Percentiles rank a stretch among this genome's conserved stretches.
phyloP scores from a whole-genome alignment of 495 filamentous ascomycete genomes.

The Penicillium malachiteum region DNA sequence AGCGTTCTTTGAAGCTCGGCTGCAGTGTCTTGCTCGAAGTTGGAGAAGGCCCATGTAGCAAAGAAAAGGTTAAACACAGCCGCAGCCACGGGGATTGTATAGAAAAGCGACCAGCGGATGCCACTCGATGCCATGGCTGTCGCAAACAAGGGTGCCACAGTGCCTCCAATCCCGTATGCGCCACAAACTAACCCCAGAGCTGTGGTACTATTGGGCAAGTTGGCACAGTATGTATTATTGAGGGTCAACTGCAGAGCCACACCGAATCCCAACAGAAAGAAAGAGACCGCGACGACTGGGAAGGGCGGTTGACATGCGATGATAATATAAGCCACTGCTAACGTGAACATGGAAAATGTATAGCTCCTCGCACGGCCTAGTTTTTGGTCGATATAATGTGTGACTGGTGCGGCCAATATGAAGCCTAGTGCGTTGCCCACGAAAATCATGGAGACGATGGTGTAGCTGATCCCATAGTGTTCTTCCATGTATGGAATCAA shows the following conservation, averaged over 20 bases:
- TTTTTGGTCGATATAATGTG: constrained; percentile 44
- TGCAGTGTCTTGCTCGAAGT: constrained; percentile 53
- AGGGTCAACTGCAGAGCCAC: constrained; percentile 66
- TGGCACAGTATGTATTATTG: constrained; percentile 73
- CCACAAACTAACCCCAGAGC: constrained; percentile 67
- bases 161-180: constrained; percentile 71
- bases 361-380: constrained; percentile 65
- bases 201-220: constrained; percentile 60
- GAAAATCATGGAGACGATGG: constrained; percentile 76
- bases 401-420: constrained; percentile 66
- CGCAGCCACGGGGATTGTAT: constrained; percentile 34
- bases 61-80: constrained; percentile 47
- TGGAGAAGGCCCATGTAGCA: constrained; percentile 53
- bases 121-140: constrained; percentile 52
- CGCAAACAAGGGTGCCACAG: constrained; percentile 66
- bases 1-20: constrained; percentile 30
- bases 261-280: constrained; percentile 68
- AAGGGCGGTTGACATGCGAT: constrained; percentile 68
- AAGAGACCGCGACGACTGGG: constrained; percentile 60
- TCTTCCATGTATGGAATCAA: constrained; percentile 75
- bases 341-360: constrained; percentile 48
- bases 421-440: constrained; percentile 76
- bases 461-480: constrained; percentile 69
- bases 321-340: constrained; percentile 59
- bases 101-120: constrained; percentile 36